Conservation (phyloP, 1,139 yeast species). For the Yamadazyma friedrichii region DNA sequence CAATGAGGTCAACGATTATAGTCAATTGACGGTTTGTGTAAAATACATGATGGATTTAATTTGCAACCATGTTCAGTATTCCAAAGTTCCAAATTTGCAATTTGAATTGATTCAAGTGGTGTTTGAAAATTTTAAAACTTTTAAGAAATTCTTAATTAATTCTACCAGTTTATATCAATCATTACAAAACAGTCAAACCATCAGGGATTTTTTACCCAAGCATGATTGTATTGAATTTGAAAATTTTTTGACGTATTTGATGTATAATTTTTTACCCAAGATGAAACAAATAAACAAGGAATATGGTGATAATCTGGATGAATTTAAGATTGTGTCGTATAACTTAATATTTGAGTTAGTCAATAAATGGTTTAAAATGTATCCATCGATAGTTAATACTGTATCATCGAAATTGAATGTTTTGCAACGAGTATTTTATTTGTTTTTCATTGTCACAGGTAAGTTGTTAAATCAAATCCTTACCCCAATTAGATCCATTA, state of each 20-base stretch:
- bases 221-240: constrained; percentile 29
- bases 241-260: constrained; percentile 27
- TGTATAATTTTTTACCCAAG: constrained; percentile 27
- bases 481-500: constrained; percentile 33
- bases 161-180: constrained; percentile 16
- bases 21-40: constrained; percentile 22
- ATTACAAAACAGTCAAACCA: constrained; percentile 13
- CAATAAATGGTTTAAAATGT: constrained; percentile 34
- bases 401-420: constrained; percentile 29
- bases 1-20: constrained; percentile 19
- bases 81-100: constrained; percentile 35
- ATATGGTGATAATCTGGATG: constrained; percentile 15
- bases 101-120: constrained; percentile 24
- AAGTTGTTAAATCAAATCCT: constrained; percentile 32
- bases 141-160: constrained; percentile 21
- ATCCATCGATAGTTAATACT: constrained; percentile 34
- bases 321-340: constrained; percentile 16
- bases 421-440: constrained; percentile 31
- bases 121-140: constrained; percentile 19
- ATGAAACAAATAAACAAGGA: constrained; percentile 26
- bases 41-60: constrained; percentile 25
- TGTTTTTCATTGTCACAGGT: constrained; percentile 37
- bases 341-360: constrained; percentile 31
- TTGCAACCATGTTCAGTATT: constrained; percentile 24
- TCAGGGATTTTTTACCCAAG: constrained; percentile 17